phyloP scores from a whole-genome alignment of 441 rosid genomes.

The Metrosideros polymorpha region DNA sequence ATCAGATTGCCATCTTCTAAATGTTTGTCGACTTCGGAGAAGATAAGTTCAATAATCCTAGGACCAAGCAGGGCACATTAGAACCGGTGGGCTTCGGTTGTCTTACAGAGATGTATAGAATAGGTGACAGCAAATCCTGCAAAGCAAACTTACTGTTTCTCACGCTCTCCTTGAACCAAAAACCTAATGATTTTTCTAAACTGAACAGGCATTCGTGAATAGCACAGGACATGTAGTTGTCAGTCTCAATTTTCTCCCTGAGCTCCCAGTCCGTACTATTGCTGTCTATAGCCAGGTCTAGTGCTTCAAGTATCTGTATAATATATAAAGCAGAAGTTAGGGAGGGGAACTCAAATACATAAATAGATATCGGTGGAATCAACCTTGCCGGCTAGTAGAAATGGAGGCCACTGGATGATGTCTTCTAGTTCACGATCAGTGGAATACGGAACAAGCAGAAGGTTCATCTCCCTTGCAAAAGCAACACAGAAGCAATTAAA shows the following conservation, averaged over 20 bases:
- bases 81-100: not conserved
- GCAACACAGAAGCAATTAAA: not conserved
- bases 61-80: not conserved
- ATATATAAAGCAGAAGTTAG: slow-evolving; percentile 3
- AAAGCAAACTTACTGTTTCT: slow-evolving; percentile 48
- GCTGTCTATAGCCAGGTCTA: slow-evolving; percentile 98
- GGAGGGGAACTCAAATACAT: not conserved
- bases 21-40: slow-evolving; percentile 55
- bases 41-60: slow-evolving; percentile 70
- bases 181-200: slow-evolving; percentile 62
- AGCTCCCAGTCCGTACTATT: slow-evolving; percentile 85
- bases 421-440: slow-evolving; percentile 80
- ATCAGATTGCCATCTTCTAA: slow-evolving; percentile 38
- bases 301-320: slow-evolving; percentile 80
- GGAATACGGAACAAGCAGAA: slow-evolving; percentile 97
- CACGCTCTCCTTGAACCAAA: slow-evolving; percentile 72
- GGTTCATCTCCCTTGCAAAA: slow-evolving; percentile 83
- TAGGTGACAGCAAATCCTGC: not conserved
- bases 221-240: slow-evolving; percentile 82
- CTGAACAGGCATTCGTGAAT: slow-evolving; percentile 92
- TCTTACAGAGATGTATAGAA: not conserved
- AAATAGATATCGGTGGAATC: not conserved
- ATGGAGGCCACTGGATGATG: slow-evolving; percentile 96
- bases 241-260: slow-evolving; percentile 67
- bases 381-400: slow-evolving; percentile 97